phyloP scores from a whole-genome alignment of 139 green algal species.

The Eudorina sp. region DNA sequence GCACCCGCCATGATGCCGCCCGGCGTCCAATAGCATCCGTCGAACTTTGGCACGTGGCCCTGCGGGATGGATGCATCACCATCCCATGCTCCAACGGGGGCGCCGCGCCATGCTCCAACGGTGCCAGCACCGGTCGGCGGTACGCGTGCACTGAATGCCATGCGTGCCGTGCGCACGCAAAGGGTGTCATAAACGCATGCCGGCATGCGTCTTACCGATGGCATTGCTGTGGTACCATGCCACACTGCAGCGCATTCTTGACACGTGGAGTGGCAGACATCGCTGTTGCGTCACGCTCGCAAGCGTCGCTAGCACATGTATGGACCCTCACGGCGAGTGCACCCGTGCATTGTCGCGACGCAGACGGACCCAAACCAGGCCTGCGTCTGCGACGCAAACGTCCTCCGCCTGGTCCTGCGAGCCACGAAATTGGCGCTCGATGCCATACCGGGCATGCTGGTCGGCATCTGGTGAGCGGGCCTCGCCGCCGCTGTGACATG shows the following conservation, averaged over 20 bases:
- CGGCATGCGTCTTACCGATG: background rate
- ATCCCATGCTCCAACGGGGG: background rate
- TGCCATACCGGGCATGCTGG: background rate
- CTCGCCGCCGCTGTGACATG: background rate
- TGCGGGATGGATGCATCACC: background rate
- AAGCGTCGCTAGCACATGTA: background rate
- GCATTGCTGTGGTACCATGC: background rate
- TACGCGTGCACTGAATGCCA: no score
- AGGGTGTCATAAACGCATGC: background rate
- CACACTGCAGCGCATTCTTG: background rate
- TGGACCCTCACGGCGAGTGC: background rate
- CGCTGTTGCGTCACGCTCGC: background rate
- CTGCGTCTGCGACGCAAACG: conserved; percentile 1
- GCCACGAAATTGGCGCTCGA: background rate
- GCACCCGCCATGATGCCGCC: no score
- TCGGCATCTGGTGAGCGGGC: conserved; percentile 31
- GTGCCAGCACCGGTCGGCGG: no score
- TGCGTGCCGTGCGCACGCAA: no score
- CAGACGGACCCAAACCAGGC: background rate
- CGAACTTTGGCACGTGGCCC: background rate
- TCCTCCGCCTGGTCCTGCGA: background rate
- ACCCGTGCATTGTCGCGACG: background rate
- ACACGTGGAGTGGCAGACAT: background rate
- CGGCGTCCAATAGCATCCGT: no score
- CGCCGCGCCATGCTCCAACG: no score